These are phyloP conservation scores for Cryptococcus wingfieldii DNA, from an alignment of 1,284 basidiomycete genomes.

Conservation along the genomic window DNA sequence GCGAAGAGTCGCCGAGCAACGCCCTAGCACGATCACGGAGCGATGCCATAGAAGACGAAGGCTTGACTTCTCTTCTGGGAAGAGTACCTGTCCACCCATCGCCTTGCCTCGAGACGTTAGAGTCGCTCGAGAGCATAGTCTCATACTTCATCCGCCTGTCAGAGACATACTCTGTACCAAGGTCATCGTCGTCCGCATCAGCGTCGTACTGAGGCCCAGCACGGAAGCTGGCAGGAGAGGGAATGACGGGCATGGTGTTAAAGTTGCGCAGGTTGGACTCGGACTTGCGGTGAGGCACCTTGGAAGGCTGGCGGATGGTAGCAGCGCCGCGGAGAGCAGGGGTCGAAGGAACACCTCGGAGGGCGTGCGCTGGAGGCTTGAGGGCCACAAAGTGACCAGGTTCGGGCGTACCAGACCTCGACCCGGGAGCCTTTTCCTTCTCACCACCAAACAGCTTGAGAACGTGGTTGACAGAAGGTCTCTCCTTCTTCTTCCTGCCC, in stretches of 20 bases:
- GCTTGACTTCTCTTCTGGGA: slow-evolving; percentile 24
- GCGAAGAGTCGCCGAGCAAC: slow-evolving; percentile 20
- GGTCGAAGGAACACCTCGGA: slow-evolving; percentile 35
- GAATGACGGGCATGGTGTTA: slow-evolving; percentile 28
- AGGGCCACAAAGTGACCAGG: slow-evolving; percentile 23
- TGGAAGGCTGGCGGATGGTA: slow-evolving; percentile 9
- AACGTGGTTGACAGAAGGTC: slow-evolving; percentile 33
- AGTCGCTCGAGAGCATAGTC: slow-evolving; percentile 23
- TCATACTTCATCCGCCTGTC: slow-evolving; percentile 27
- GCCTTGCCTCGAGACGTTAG: slow-evolving; percentile 31
- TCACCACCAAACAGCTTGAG: slow-evolving; percentile 29
- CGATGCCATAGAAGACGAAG: slow-evolving; percentile 28
- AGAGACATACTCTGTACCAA: slow-evolving; percentile 3
- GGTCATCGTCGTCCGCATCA: slow-evolving; percentile 21
- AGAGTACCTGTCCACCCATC: slow-evolving; percentile 28
- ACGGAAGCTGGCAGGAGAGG: slow-evolving; percentile 8
- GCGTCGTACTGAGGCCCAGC: slow-evolving; percentile 12
- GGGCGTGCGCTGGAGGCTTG: slow-evolving; percentile 23
- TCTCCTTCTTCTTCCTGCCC: slow-evolving; percentile 30
- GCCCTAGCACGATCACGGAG: slow-evolving; percentile 36
- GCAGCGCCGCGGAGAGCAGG: slow-evolving; percentile 28
- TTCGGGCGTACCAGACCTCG: slow-evolving; percentile 28
- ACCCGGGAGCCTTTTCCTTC: slow-evolving; percentile 14
- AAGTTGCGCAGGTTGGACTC: slow-evolving; percentile 38
- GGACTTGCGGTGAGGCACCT: slow-evolving; percentile 28